phyloP scores from a whole-genome alignment of 129 eudicot species.

The Tanacetum coccineum region DNA sequence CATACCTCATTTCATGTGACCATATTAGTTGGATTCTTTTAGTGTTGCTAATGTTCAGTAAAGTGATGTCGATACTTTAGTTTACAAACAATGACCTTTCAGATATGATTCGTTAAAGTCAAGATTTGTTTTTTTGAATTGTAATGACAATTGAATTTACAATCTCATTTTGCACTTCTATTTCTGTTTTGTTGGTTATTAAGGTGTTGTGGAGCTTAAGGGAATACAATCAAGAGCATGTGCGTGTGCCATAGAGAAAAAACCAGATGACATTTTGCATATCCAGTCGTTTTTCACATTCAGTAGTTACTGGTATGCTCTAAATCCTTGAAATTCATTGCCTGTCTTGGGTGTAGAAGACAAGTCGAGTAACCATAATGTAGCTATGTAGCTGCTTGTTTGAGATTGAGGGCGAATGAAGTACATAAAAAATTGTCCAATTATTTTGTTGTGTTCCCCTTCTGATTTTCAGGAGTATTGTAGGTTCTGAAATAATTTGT shows the following conservation, averaged over 20 bases:
- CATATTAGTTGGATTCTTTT: background rate
- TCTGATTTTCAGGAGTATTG: constrained; percentile 7
- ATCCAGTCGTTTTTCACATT: constrained; percentile 6
- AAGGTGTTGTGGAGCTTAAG: constrained; percentile 41
- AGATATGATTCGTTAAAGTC: too few species aligned
- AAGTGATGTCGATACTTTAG: too few species aligned
- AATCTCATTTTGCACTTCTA: background rate
- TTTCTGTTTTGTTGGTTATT: constrained; percentile 1
- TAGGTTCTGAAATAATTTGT: constrained; percentile 19
- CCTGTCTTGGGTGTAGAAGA: constrained; percentile 1
- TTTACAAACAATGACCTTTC: too few species aligned
- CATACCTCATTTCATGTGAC: background rate
- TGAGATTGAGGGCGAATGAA: constrained; percentile 10
- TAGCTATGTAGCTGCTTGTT: constrained; percentile 1
- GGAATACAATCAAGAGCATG: constrained; percentile 13
- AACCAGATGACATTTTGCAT: background rate
- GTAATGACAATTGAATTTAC: too few species aligned
- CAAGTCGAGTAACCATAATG: constrained; percentile 1
- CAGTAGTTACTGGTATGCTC: constrained; percentile 19
- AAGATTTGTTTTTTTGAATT: too few species aligned
- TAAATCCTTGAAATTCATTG: constrained; percentile 17
- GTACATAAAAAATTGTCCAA: background rate
- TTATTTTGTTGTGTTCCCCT: constrained; percentile 11
- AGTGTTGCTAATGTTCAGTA: background rate
- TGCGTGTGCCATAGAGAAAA: background rate